Base-by-base conservation (phyloP, 108 stramenopile genomes). In the Conticribra guillardii region DNA sequence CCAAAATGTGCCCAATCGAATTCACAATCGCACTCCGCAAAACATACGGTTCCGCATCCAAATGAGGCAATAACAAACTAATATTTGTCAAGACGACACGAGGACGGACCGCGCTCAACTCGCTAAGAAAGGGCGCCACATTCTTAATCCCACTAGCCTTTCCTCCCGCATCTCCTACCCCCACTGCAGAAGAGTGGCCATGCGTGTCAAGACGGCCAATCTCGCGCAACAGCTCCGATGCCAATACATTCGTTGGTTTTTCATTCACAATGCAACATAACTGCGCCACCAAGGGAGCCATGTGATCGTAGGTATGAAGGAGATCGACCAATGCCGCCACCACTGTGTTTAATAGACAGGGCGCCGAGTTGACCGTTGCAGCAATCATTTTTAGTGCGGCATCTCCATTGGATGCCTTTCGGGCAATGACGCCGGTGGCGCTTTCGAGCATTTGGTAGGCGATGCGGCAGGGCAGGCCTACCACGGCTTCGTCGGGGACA, bases 371-470 rank as follows among this genome's bases (percentile, higher is more conserved):
- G 8, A 90, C 67, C 2, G 87, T 87, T 27, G 84, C 84, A 7
- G 86, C 87, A 69, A 96, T 84, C 74, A 90, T 92, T 54, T 65
- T 69, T 59, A 93, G 49, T 14, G 95, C 90, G 2, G 53, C 73
- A 69, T 88, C 89, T 4, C 79, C 86, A 22, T 79, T 88, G 26
- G 78, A 60, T 7, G 89, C 82, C 52, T 89, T 90, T 9, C 89
- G 85, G 19, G 84, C 82, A 27, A 79, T 32, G 2, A 82, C 84
- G 19, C 87, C 86, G 17, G 85, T 85, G 19, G 85, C 71, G 57
- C 82, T 84, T 62, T 96, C 95, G 51, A 96, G 53, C 80, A 93
- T 86, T 55, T 87, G 85, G 73, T 91, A 96, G 8, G 90, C 87
- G 53, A 91, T 90, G 4, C 95, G 89, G 72, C 86, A 89, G 2